Evolutionary conservation across 2,329 filamentous ascomycete species (phyloP).

Genomic region (Amesomyces nigricolor): DNA sequence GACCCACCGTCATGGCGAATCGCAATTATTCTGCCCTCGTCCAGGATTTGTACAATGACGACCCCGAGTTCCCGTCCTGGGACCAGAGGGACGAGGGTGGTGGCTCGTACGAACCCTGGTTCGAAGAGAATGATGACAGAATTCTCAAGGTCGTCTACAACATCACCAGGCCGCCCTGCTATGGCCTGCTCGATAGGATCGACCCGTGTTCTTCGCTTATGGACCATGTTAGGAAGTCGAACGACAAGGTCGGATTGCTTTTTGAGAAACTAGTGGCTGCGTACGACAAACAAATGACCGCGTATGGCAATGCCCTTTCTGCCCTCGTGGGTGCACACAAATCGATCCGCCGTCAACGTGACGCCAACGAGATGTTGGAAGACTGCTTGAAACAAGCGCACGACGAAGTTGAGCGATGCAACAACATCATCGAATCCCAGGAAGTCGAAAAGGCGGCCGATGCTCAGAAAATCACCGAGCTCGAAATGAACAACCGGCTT

Average conservation of each 20-base stretch:
- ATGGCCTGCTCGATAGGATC: slow-evolving; percentile 5
- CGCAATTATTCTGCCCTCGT: background rate
- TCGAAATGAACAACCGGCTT: background rate
- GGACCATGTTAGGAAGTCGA: background rate
- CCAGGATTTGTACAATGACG: background rate
- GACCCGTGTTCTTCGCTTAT: background rate
- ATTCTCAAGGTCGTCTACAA: background rate
- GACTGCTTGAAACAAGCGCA: fast-evolving
- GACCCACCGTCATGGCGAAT: background rate
- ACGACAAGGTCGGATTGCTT: background rate
- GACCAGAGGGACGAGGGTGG: background rate
- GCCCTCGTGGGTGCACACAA: background rate
- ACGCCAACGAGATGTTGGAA: background rate
- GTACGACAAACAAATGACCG: slow-evolving; percentile 9
- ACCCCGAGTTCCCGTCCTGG: background rate
- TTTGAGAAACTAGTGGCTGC: background rate
- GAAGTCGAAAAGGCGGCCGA: background rate
- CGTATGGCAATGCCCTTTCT: background rate
- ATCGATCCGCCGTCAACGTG: background rate
- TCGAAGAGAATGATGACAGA: background rate
- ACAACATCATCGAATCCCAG: background rate
- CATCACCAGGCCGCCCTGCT: background rate
- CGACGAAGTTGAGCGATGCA: background rate
- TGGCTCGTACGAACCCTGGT: background rate
- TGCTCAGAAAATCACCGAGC: background rate